Evolutionary conservation across 2,329 filamentous ascomycete genomes (phyloP), one percentile per base, ranked within the genome.

Genomic region (Lasiodiplodia hormozganensis): DNA sequence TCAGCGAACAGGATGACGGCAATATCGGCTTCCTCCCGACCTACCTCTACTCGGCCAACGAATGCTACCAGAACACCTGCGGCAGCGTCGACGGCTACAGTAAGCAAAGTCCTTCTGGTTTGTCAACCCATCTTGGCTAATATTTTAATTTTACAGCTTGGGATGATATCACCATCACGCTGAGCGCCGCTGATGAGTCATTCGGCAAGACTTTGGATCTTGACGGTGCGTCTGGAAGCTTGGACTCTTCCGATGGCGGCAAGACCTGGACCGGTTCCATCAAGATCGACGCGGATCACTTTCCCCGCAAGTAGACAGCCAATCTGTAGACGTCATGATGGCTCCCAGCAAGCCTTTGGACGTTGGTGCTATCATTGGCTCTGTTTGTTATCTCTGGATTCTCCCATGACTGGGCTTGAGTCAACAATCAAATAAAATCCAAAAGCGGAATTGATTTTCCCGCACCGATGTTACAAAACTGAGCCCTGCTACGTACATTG

Each of bases 21-120:
- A 43, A 38, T n/a, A 12, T 31, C n/a, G 40, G 40, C 56, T 52
- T 18, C 25, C 60, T 65, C n/a, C 31, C 62, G 5, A 65, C 43
- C 25, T 65, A 53, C 47, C 49, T 65, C 11, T 70, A 68, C 69
- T 85, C 70, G 2, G 52, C 40, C 18, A 68, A 56, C 23, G 69
- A 70, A 40, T 70, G 69, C 58, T 70, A 70, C 58, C 57, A 38
- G 18, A 43, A 53, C 28, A 62, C 52, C 16, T 70, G 69, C 52
- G 65, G 69, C 16, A 58, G 51, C 16, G 38, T 68, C 7, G 53
- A 43, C 25, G 65, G 65, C 12, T 62, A 70, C 34, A 52, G 60
- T 62, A 52, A 51, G 60, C n/a, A 21, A 34, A 34, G 31, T 10
- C 8, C 5, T 3, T 1, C 4, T 5, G 8, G 0, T 6, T 3